A percentile compares a stretch with the other conserved stretches of the same genome.
Conservation (phyloP, 1,139 yeast genomes). For the Protomyces macrosporus region DNA sequence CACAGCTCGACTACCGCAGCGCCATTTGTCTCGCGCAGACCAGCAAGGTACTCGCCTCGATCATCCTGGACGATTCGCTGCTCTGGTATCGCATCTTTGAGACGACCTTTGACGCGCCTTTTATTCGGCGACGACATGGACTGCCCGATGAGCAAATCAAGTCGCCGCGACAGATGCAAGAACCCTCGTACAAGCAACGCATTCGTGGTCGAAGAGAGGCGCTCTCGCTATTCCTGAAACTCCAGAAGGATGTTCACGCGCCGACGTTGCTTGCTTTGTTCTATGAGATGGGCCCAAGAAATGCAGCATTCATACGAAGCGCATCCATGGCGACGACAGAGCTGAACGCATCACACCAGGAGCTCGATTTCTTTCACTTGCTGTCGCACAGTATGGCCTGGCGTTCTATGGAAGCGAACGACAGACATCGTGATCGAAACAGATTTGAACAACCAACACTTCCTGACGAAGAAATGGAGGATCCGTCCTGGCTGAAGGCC, state of each 20-base stretch:
- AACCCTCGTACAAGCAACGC: too few species aligned
- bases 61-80: background rate
- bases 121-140: too few species aligned
- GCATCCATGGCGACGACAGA: background rate
- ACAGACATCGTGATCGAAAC: too few species aligned
- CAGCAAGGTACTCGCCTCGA: background rate
- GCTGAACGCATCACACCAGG: background rate
- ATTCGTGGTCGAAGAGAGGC: background rate
- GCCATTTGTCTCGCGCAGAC: conserved; percentile 2
- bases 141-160: too few species aligned
- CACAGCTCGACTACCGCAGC: conserved; percentile 5
- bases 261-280: background rate
- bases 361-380: background rate
- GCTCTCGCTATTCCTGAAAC: background rate
- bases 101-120: background rate
- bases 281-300: conserved; percentile 6
- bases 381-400: background rate
- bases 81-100: background rate
- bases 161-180: too few species aligned
- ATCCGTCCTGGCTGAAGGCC: conserved; percentile 2
- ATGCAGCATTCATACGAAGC: background rate
- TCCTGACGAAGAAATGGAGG: background rate
- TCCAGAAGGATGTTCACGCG: conserved; percentile 1
- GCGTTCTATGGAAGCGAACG: background rate
- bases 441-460: background rate